Base-by-base conservation (phyloP, 305 asterid species). In the Fraxinus baroniana region DNA sequence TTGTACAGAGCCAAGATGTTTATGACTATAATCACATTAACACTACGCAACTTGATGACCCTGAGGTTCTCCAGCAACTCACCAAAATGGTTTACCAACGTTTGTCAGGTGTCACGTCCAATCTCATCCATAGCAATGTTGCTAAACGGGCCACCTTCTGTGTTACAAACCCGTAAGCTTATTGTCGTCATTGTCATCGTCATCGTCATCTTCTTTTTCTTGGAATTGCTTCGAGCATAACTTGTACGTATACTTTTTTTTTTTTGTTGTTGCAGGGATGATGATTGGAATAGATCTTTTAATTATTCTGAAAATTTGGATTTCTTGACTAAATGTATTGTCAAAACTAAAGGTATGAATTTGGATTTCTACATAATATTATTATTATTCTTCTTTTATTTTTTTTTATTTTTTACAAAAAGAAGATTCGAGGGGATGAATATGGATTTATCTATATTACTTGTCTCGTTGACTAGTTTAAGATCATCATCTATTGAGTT, bases 281-380 rank as follows among this genome's bases (percentile, higher is more conserved):
- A 74, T 30, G 98, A 95, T 76, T 95, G 98, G 98, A 88, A 95
- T 83, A 86, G 79, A 17, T 92, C 98, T 24, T 95, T 95, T 83
- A 91, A 93, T 83, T 95, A 86, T 85, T 90, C 95, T n/a, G 76
- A 84, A 33, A 84, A 93, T 75, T 82, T 91, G 86, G 84, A 84
- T 84, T 95, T 91, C 89, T 81, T 95, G 89, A 86, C 93, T 24
- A 81, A 85, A 24, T 93, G 98, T 86, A 84, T 93, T 73, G 85
- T 64, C 85, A 76, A 78, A 46, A 90, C 97, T 49, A 86, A 77
- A 89, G 98, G 98, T 93, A 87, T 6, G 75, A 35, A 46, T 15
- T 26, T 66, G 36, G 35, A 41, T 73, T 24, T 36, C 57, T 76
- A 15, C 24, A 2, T 39, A 39, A 8, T 39, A 39, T 8, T 39